Evolutionary conservation across 495 filamentous ascomycete species (phyloP).

Genomic region (Daldinia grandis): DNA sequence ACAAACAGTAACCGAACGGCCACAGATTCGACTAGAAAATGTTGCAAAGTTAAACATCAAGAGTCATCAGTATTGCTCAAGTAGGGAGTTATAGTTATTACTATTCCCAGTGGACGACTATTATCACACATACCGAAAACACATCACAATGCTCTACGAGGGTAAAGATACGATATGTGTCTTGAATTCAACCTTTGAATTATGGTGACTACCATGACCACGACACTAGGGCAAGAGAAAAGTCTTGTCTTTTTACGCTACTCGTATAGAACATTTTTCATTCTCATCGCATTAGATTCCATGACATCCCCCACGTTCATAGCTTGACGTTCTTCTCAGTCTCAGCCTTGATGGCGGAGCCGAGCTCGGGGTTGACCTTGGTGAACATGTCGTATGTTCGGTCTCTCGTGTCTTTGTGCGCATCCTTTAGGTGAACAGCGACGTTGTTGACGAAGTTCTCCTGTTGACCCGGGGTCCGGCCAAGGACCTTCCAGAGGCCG

Average conservation of each 20-base stretch:
- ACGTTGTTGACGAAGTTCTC: conserved; percentile 73
- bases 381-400: conserved; percentile 66
- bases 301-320: background rate
- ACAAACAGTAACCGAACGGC: too few species aligned
- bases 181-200: background rate
- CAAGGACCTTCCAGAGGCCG: conserved; percentile 72
- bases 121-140: background rate
- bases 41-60: too few species aligned
- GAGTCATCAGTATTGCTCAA: too few species aligned
- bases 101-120: too few species aligned
- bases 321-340: conserved; percentile 61
- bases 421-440: conserved; percentile 60
- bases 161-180: background rate
- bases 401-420: conserved; percentile 58
- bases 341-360: conserved; percentile 51
- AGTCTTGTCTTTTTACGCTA: conserved; percentile 20
- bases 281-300: conserved; percentile 1
- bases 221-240: background rate
- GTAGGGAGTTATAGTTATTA: too few species aligned
- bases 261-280: conserved; percentile 9
- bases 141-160: background rate
- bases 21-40: too few species aligned
- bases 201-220: background rate
- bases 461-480: conserved; percentile 68
- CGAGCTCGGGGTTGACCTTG: conserved; percentile 59